Base-by-base conservation (phyloP, 768 basidiomycete genomes). In the Xerocomellus dryophilus region DNA sequence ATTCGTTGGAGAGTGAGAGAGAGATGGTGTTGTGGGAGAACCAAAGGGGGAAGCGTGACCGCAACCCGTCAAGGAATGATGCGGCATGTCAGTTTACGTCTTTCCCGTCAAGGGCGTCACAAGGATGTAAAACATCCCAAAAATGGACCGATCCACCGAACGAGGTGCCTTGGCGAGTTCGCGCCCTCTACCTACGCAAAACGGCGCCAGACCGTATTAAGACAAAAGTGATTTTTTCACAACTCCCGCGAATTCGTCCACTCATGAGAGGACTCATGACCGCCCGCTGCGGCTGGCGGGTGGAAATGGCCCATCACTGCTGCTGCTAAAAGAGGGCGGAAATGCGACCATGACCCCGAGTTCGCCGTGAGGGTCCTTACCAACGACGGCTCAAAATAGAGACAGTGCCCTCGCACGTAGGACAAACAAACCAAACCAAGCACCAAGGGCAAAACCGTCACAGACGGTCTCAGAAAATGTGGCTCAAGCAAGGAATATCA, bases 11-110 rank as follows among this genome's bases (percentile, higher is more conserved):
- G 3, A 25, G 23, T 25, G 27, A 38, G 25, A 50, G 25, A 50
- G 29, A 21, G 29, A 31, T 5, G 32, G 11, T 18, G 5, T 32
- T 25, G 47, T 12, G 18, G 35, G 43, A 39, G 21, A n/a, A n/a
- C n/a, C n/a, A n/a, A n/a, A n/a, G n/a, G n/a, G n/a, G n/a, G n/a
- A 45, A 20, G 55, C 47, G 47, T 59, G 54, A 42, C 27, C 44
- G 35, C 48, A 53, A 38, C 44, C 38, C 29, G 42, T 48, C 43
- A 46, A 51, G 51, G 48, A 63, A 56, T 68, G 59, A 66, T 62
- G 62, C 52, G 41, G 51, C 58, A 41, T 56, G 65, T 51, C 50
- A 50, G 32, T 62, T 68, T 68, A 68, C 66, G 67, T 69, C 56
- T 57, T 46, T 27, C 36, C 34, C 46, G 48, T 50, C 51, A 50